A percentile compares a stretch with the other conserved stretches of the same genome.
These are phyloP conservation scores for Passalora sequoiae DNA, from an alignment of 2,329 filamentous ascomycete species.

Conservation along the genomic window DNA sequence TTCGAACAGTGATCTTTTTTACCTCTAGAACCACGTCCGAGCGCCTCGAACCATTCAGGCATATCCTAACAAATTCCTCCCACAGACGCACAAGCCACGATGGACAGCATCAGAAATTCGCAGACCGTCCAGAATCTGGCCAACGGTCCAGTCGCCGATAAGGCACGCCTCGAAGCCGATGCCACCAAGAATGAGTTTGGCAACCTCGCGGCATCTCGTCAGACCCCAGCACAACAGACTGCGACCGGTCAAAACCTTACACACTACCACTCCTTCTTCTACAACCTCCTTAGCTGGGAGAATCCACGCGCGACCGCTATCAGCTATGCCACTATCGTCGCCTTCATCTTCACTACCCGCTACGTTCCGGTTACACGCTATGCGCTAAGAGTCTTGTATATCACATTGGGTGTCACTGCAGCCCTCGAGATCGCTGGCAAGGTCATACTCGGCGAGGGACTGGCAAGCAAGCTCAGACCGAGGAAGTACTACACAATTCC, in stretches of 20 bases:
- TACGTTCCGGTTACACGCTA: slow-evolving; percentile 60
- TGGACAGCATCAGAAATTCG: slow-evolving; percentile 46
- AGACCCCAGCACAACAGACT: slow-evolving; percentile 50
- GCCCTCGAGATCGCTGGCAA: slow-evolving; percentile 54
- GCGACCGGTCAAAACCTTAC: slow-evolving; percentile 59
- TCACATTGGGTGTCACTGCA: slow-evolving; percentile 55
- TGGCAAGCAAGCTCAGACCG: slow-evolving; percentile 58
- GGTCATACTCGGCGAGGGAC: slow-evolving; percentile 51
- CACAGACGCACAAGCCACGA: slow-evolving; percentile 46
- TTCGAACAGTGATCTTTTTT: slow-evolving; percentile 13
- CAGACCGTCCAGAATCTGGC: slow-evolving; percentile 46
- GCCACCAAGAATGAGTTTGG: slow-evolving; percentile 55
- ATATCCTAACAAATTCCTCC: slow-evolving; percentile 17
- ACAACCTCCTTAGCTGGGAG: slow-evolving; percentile 62
- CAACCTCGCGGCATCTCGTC: slow-evolving; percentile 52
- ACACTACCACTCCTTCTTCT: slow-evolving; percentile 63
- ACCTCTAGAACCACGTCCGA: slow-evolving; percentile 11
- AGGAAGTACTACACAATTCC: slow-evolving; percentile 62
- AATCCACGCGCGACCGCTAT: slow-evolving; percentile 60
- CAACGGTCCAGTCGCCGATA: slow-evolving; percentile 53
- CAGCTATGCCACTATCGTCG: slow-evolving; percentile 52
- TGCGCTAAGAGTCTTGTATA: slow-evolving; percentile 56
- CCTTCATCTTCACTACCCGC: slow-evolving; percentile 58
- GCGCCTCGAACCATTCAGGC: slow-evolving; percentile 4
- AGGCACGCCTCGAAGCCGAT: slow-evolving; percentile 51